Evolutionary conservation across 805 yeast genomes (phyloP).

Genomic region (Kodamaea leandrae): DNA sequence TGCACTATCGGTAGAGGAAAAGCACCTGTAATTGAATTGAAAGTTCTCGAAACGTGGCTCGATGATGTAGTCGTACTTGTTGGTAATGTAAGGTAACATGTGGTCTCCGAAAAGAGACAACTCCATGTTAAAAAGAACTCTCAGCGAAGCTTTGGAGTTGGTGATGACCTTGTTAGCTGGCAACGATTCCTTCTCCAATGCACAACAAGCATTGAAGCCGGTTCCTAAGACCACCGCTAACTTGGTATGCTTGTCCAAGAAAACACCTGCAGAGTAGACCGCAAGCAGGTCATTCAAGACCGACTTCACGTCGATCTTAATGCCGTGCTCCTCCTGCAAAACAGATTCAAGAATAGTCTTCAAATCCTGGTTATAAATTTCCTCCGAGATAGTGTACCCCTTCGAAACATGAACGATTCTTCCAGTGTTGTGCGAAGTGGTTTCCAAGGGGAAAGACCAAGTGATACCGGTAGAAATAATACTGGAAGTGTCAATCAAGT

Average conservation of each 20-base stretch:
- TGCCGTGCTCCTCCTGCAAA: slow-evolving; percentile 19
- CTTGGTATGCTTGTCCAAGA: slow-evolving; percentile 32
- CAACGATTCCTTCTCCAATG: slow-evolving; percentile 19
- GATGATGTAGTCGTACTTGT: slow-evolving; percentile 39
- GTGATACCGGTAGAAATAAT: slow-evolving; percentile 45
- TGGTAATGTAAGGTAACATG: slow-evolving; percentile 30
- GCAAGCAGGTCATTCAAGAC: slow-evolving; percentile 68
- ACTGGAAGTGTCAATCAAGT: slow-evolving; percentile 11
- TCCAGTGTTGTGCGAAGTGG: slow-evolving; percentile 41
- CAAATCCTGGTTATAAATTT: slow-evolving; percentile 41
- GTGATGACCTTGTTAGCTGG: slow-evolving; percentile 15
- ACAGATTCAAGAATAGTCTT: slow-evolving; percentile 38
- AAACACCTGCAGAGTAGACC: slow-evolving; percentile 54
- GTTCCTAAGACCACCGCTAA: slow-evolving; percentile 68
- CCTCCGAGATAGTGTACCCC: slow-evolving; percentile 50
- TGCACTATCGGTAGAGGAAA: slow-evolving; percentile 28
- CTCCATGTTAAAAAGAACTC: slow-evolving; percentile 49
- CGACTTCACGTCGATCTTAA: slow-evolving; percentile 38
- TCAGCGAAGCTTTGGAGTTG: slow-evolving; percentile 7
- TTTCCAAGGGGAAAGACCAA: slow-evolving; percentile 56
- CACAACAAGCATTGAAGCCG: slow-evolving; percentile 58
- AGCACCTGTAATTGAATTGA: slow-evolving; percentile 23
- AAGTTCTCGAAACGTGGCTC: slow-evolving; percentile 29
- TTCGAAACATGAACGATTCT: slow-evolving; percentile 56
- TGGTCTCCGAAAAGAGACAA: slow-evolving; percentile 51